Conservation (phyloP, 192 early-diverging fungal species). For the Linnemannia elongata region DNA sequence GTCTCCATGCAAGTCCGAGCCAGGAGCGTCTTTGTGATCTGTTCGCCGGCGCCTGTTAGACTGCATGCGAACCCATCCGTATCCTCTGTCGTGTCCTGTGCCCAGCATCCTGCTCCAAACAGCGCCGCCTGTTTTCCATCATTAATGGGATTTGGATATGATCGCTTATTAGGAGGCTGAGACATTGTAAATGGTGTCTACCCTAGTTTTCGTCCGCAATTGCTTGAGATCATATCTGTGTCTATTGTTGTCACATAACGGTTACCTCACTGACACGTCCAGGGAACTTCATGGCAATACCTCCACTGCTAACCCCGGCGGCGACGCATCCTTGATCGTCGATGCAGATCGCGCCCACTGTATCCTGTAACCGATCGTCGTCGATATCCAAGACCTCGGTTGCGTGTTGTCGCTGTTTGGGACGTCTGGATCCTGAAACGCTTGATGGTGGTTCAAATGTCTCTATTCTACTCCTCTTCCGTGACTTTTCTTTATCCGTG, state of each 20-base stretch:
- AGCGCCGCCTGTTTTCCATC: slow-evolving; percentile 75
- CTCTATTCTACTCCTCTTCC: not conserved
- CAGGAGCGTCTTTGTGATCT: slow-evolving; percentile 82
- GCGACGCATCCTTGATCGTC: slow-evolving; percentile 74
- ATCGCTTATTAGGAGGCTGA: not conserved
- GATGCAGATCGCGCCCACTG: slow-evolving; percentile 90
- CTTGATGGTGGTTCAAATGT: not conserved
- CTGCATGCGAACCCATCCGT: slow-evolving; percentile 71
- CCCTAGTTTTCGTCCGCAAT: not conserved
- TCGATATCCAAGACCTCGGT: not conserved
- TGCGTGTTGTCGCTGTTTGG: not conserved
- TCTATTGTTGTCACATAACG: not conserved
- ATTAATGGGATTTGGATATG: not conserved
- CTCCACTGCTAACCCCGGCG: slow-evolving; percentile 88
- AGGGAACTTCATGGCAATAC: slow-evolving; percentile 85
- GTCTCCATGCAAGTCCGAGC: slow-evolving; percentile 69
- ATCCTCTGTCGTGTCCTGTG: slow-evolving; percentile 59
- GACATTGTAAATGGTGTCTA: too few relatives aligned
- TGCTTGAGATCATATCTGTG: not conserved
- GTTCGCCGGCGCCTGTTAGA: slow-evolving; percentile 85
- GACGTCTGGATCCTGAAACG: not conserved
- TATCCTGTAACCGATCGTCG: slow-evolving; percentile 70
- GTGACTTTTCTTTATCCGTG: not conserved
- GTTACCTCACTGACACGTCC: slow-evolving; percentile 87
- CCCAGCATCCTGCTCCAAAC: slow-evolving; percentile 89